Base-by-base conservation (phyloP, 306 rosid species). In the Cercis canadensis region DNA sequence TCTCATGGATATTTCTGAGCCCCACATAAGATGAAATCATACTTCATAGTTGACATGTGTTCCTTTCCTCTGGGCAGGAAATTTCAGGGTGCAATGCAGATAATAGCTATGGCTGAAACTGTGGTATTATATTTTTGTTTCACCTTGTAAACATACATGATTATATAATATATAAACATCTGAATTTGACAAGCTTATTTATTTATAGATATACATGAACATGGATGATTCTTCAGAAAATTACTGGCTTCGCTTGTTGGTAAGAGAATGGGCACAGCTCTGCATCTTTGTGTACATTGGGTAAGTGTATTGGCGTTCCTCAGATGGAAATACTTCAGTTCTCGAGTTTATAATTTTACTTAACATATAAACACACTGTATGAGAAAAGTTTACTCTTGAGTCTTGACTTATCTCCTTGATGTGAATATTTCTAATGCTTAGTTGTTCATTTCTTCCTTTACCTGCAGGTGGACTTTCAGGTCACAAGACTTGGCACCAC, bases 11-110 rank as follows among this genome's bases (percentile, higher is more conserved):
- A 46, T 68, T 57, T 10, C 3, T 24, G 7, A 9, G 31, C 29
- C 31, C 36, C 39, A 37, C 55, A n/a, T 43, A 32, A 57, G 71
- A 77, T 62, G 16, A 69, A 14, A 45, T 73, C 24, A 40, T 19
- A 59, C 54, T 75, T 69, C 43, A 24, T 65, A 17, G n/a, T 67
- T 33, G 34, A 81, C 40, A 12, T 62, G 21, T 29, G 61, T 84
- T 18, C 24, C 52, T 75, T 67, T 40, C 8, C 69, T 40, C 47
- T 49, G 54, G 74, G 58, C 85, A 95, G 99, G 81, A 95, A 89
- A 76, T 95, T 95, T 75, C 97, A 89, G 75, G 96, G 85, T 59
- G 92, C 96, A 53, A 95, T 95, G 99, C 99, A 95, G 88, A 86
- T 95, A 47, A 92, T 95, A 53, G 99, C 97, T 57, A 73, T 79